Base-by-base conservation (phyloP, 2,329 filamentous ascomycete genomes). In the Microcyclosporella mali region DNA sequence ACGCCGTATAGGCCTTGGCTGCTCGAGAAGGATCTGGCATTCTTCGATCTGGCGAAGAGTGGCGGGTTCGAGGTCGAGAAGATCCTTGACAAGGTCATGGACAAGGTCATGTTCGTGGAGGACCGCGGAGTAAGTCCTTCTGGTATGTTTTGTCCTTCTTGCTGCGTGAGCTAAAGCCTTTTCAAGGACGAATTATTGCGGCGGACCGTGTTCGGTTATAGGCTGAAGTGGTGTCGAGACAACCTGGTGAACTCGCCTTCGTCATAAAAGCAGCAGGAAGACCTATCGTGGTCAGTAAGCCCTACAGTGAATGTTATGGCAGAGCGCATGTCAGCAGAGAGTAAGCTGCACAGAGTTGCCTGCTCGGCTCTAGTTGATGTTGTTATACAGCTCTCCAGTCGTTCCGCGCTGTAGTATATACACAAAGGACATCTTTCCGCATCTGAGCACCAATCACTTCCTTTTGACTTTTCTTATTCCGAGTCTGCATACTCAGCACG, bases 1-100 rank as follows among this genome's bases (percentile, higher is more conserved):
- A 94, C 89, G 0, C 89, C 87, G 15, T 95, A 97, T 67, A 75
- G 92, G 50, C 89, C 90, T 1, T 95, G 89, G 89, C 71, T 95
- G 59, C 73, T 85, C 56, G 77, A 88, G 50, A 85, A 88, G 64
- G 92, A 95, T 58, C 72, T 94, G 62, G 78, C 76, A 3, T 95
- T 95, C 69, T 95, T 95, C 60, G 84, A 88, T 37, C 59, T 88
- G 44, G 85, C 83, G 3, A 72, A 78, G 46, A 76, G 78, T 39
- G 74, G 71, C 37, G 88, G 88, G 0, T 85, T 95, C 47, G 66
- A 67, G 12, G 88, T 95, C 2, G 81, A 82, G 51, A 87, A 90
- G 70, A 74, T 94, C 27, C 71, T 89, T 36, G 87, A 95, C 66
- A 79, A 82, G 63, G 78, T 82, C 56, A 81, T 94, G 79, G 87